Evolutionary conservation across 345 rosid genomes (phyloP).

Genomic region (Eucalyptus grandis): DNA sequence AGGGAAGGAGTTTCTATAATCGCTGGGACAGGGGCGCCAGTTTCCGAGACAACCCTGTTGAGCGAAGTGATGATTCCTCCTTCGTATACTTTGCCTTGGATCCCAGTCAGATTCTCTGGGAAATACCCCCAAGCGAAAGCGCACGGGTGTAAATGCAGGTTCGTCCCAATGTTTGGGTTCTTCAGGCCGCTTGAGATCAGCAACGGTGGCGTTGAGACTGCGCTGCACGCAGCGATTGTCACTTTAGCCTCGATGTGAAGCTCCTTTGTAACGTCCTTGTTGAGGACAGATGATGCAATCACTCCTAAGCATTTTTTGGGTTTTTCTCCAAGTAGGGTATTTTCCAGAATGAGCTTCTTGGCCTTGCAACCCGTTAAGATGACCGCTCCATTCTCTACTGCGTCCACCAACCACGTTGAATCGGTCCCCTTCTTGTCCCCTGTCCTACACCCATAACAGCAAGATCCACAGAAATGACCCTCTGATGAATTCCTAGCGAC

Average conservation of each 20-base stretch:
- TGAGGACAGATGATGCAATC: not conserved
- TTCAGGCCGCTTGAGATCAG: not conserved
- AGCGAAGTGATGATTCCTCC: constrained; percentile 3
- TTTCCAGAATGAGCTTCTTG: not conserved
- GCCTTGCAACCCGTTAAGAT: not conserved
- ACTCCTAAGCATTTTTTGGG: not conserved
- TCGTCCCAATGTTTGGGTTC: not conserved
- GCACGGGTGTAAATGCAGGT: constrained; percentile 1
- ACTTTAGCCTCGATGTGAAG: not conserved
- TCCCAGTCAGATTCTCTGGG: not conserved
- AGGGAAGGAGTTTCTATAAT: not conserved
- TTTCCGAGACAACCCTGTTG: not conserved
- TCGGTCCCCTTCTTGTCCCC: not conserved
- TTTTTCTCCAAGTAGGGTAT: not conserved
- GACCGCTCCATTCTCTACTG: not conserved
- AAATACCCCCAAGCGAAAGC: not conserved
- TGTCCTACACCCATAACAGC: not conserved
- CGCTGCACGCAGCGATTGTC: not conserved
- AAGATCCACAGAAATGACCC: not conserved
- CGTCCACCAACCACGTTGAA: constrained; percentile 1
- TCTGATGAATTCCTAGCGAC: not conserved
- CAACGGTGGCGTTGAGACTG: not conserved
- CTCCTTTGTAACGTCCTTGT: not conserved
- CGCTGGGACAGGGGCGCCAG: not conserved
- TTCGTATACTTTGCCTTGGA: not conserved